Conservation (phyloP, 2,329 filamentous ascomycete species). For the Fusarium fracticaudum region DNA sequence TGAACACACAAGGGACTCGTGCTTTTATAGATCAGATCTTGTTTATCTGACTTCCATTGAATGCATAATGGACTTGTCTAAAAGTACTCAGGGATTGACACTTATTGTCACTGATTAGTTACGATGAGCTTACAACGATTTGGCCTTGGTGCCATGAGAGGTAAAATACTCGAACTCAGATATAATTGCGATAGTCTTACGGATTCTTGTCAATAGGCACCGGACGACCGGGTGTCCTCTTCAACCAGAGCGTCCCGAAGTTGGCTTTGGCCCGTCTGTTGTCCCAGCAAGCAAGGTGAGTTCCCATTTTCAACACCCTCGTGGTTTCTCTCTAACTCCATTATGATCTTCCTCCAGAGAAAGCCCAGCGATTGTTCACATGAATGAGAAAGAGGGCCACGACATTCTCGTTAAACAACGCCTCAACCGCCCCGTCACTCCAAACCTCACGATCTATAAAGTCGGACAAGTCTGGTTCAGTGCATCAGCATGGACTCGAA, state of each 20-base stretch:
- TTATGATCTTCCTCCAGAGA: background rate
- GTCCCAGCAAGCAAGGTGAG: constrained; percentile 10
- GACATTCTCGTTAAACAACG: constrained; percentile 14
- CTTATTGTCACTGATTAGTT: background rate
- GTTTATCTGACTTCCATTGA: background rate
- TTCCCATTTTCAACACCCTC: background rate
- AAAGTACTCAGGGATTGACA: background rate
- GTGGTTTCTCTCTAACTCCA: background rate
- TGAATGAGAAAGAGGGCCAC: background rate
- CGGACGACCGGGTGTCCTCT: background rate
- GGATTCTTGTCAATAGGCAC: background rate
- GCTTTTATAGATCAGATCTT: background rate
- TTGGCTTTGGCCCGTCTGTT: background rate
- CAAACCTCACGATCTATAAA: constrained; percentile 21
- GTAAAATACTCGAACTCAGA: background rate
- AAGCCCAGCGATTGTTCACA: background rate
- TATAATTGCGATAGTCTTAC: background rate
- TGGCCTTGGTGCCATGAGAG: background rate
- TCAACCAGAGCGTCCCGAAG: background rate
- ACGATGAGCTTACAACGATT: background rate
- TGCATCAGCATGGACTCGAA: constrained; percentile 29
- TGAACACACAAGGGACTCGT: background rate
- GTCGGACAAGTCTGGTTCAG: constrained; percentile 19
- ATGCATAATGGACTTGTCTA: background rate
- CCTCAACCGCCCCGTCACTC: constrained; percentile 13